These are phyloP conservation scores for Erythrophleum fordii DNA, from an alignment of 306 rosid species.

Conservation along the genomic window DNA sequence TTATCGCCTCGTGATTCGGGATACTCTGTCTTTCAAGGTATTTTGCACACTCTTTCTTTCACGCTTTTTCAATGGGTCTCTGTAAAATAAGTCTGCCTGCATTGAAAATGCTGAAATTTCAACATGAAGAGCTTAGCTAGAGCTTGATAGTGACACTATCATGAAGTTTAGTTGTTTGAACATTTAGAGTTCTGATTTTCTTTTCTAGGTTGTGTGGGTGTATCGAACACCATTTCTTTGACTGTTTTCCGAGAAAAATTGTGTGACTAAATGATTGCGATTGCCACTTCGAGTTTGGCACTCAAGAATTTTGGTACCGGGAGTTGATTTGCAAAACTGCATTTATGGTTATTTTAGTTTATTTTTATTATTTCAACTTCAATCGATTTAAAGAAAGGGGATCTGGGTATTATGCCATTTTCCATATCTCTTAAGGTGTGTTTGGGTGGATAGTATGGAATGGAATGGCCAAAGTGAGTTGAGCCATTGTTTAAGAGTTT, in stretches of 20 bases:
- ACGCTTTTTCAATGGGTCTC: background rate
- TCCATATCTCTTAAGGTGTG: background rate
- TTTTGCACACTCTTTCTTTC: no score
- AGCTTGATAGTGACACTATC: background rate
- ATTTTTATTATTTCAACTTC: slow-evolving; percentile 17
- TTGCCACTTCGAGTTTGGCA: slow-evolving; percentile 10
- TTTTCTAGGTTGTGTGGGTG: background rate
- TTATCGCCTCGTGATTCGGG: slow-evolving; percentile 96
- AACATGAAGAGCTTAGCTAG: background rate
- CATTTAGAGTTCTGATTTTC: slow-evolving; percentile 1
- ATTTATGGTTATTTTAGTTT: background rate
- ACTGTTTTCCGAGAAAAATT: background rate
- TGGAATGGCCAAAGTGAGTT: background rate
- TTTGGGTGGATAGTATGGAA: background rate
- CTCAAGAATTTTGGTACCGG: background rate
- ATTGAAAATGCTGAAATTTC: background rate
- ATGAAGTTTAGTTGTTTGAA: background rate
- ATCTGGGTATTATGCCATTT: slow-evolving; percentile 4
- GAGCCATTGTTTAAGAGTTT: no score
- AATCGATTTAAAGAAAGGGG: slow-evolving; percentile 10
- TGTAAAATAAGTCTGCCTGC: background rate
- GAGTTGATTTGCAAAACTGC: background rate
- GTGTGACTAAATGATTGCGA: background rate
- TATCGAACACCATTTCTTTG: background rate
- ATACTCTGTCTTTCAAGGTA: slow-evolving; percentile 87